These are phyloP conservation scores for Nannochloropsis granulata DNA, from an alignment of 108 stramenopile species.

Conservation along the genomic window DNA sequence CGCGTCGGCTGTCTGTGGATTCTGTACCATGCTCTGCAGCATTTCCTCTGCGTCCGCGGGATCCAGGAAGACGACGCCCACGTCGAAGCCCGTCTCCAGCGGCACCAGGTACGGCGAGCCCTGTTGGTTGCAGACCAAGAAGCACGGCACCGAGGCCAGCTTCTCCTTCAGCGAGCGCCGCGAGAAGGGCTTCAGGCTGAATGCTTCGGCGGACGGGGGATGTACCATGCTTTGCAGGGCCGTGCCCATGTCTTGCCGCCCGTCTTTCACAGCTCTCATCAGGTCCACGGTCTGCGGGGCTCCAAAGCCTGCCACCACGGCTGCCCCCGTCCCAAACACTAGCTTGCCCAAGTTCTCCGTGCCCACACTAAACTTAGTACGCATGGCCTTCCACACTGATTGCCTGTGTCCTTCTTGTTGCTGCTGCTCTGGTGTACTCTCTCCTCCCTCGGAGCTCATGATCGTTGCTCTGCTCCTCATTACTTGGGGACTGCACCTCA, in stretches of 20 bases:
- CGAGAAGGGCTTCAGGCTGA: slow-evolving; percentile 9
- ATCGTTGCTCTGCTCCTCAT: too few relatives aligned
- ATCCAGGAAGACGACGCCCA: slow-evolving; percentile 13
- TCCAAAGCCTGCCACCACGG: not conserved
- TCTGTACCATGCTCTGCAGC: slow-evolving; percentile 15
- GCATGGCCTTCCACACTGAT: not conserved
- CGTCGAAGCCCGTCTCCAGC: not conserved
- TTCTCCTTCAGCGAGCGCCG: slow-evolving; percentile 24
- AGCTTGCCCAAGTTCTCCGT: not conserved
- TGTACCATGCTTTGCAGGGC: not conserved
- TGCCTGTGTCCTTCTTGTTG: not conserved
- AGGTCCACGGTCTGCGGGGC: not conserved
- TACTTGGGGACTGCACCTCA: too few relatives aligned
- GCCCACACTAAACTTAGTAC: not conserved
- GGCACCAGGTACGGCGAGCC: slow-evolving; percentile 19
- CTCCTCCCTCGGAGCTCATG: too few relatives aligned
- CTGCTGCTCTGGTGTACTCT: not conserved
- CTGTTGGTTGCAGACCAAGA: slow-evolving; percentile 13
- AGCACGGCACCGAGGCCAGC: slow-evolving; percentile 17
- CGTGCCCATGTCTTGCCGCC: not conserved
- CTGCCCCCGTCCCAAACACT: not conserved
- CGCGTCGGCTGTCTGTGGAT: not conserved
- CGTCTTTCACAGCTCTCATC: not conserved
- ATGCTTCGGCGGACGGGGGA: slow-evolving; percentile 11
- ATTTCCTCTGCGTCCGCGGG: slow-evolving; percentile 20